Conservation (phyloP, 805 yeast species). For the Candida vartiovaarae region DNA sequence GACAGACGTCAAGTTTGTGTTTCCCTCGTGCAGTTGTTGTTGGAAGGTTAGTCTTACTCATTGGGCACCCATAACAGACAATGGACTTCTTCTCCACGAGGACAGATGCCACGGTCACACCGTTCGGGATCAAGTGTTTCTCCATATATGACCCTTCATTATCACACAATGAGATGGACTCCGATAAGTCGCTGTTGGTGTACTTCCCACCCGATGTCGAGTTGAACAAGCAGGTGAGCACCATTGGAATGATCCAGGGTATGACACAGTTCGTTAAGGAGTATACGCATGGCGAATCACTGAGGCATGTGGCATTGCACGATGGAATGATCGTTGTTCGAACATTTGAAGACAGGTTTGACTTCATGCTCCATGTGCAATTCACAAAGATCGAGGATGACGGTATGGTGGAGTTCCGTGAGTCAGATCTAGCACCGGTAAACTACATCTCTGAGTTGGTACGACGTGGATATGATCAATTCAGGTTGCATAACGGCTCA, state of each 20-base stretch:
- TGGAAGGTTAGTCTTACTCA: not conserved
- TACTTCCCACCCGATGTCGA: slow-evolving; percentile 21
- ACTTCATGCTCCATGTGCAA: slow-evolving; percentile 19
- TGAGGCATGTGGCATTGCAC: slow-evolving; percentile 23
- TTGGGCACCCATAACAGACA: too few species aligned
- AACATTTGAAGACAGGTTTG: slow-evolving; percentile 24
- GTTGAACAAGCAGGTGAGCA: slow-evolving; percentile 27
- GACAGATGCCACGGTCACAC: slow-evolving; percentile 8
- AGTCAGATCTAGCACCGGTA: slow-evolving; percentile 20
- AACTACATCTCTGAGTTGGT: slow-evolving; percentile 21
- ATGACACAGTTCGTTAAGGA: slow-evolving; percentile 11
- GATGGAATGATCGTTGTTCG: slow-evolving; percentile 22
- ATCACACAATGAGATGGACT: slow-evolving; percentile 25
- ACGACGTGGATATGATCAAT: slow-evolving; percentile 21
- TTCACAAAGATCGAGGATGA: slow-evolving; percentile 15
- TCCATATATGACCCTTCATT: slow-evolving; percentile 34
- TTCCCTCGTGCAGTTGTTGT: not conserved
- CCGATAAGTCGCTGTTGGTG: slow-evolving; percentile 21
- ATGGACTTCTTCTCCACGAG: slow-evolving; percentile 20
- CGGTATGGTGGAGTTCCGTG: slow-evolving; percentile 6
- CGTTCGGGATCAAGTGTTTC: slow-evolving; percentile 21
- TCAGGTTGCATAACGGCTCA: slow-evolving; percentile 20
- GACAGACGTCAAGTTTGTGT: too few species aligned
- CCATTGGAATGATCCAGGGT: slow-evolving; percentile 38
- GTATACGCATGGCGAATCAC: slow-evolving; percentile 11